These are phyloP conservation scores for Auxenochlorella pyrenoidosa DNA, from an alignment of 139 green algal genomes.

Conservation along the genomic window DNA sequence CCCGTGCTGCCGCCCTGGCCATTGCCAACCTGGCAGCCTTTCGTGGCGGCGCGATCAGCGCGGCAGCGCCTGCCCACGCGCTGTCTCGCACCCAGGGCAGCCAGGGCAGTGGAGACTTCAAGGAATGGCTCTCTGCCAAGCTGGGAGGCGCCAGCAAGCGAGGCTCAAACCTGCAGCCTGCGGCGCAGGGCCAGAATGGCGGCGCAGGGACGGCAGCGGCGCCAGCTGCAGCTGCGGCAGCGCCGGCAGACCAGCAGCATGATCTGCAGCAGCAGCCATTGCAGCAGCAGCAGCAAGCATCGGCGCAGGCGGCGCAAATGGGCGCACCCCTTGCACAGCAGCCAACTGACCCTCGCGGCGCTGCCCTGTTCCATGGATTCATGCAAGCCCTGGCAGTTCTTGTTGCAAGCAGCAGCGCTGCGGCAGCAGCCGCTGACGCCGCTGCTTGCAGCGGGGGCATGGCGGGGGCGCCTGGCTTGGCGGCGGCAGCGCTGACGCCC, in stretches of 20 bases:
- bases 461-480: not conserved
- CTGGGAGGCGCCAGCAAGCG: not conserved
- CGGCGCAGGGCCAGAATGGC: not conserved
- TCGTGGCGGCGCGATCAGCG: not conserved
- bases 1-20: not conserved
- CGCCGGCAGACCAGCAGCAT: not conserved
- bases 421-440: not conserved
- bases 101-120: not conserved
- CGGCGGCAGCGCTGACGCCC: not conserved
- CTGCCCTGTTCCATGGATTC: not conserved
- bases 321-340: not conserved
- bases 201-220: not conserved
- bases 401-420: not conserved
- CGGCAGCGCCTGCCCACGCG: not conserved
- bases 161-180: not conserved
- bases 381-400: not conserved
- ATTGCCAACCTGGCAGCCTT: conserved; percentile 7
- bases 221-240: not conserved
- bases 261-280: not conserved
- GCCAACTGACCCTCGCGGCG: not conserved
- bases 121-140: not conserved
- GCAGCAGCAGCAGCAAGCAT: not conserved
- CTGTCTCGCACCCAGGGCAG: not conserved
- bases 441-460: not conserved
- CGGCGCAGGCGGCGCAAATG: not conserved